These are phyloP conservation scores for Begonia fuchsioides DNA, from an alignment of 306 rosid species.

Conservation along the genomic window DNA sequence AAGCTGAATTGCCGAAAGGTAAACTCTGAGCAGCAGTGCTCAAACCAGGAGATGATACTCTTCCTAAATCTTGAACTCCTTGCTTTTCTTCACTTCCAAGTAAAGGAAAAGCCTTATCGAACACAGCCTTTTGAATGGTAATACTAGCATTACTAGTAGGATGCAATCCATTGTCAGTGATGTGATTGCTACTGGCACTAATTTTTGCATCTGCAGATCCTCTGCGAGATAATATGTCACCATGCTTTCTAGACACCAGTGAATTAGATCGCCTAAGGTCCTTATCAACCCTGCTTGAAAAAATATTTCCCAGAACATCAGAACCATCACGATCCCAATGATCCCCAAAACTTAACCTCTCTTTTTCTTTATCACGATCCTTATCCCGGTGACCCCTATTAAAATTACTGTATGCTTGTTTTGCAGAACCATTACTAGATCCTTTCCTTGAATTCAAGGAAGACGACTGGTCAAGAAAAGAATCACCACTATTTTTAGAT, in stretches of 20 bases:
- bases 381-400: slow-evolving; percentile 86
- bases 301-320: slow-evolving; percentile 54
- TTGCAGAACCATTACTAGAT: slow-evolving; percentile 72
- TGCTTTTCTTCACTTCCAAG: slow-evolving; percentile 85
- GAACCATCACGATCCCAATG: slow-evolving; percentile 65
- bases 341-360: slow-evolving; percentile 48
- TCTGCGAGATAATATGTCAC: slow-evolving; percentile 39
- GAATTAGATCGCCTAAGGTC: slow-evolving; percentile 76
- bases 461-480: slow-evolving; percentile 66
- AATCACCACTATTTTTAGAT: slow-evolving; percentile 44
- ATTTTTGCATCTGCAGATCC: slow-evolving; percentile 35
- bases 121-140: slow-evolving; percentile 61
- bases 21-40: slow-evolving; percentile 61
- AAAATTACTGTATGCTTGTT: slow-evolving; percentile 93
- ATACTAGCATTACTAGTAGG: slow-evolving; percentile 40
- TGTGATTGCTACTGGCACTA: slow-evolving; percentile 30
- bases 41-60: slow-evolving; percentile 86
- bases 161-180: slow-evolving; percentile 32
- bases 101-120: slow-evolving; percentile 92
- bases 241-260: slow-evolving; percentile 63
- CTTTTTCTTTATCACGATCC: slow-evolving; percentile 94
- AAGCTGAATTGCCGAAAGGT: slow-evolving; percentile 56
- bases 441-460: slow-evolving; percentile 68
- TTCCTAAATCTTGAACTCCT: slow-evolving; percentile 48
- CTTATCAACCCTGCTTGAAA: slow-evolving; percentile 55